phyloP scores from a whole-genome alignment of 116 monocot genomes.

The Papilionanthe hybrid region DNA sequence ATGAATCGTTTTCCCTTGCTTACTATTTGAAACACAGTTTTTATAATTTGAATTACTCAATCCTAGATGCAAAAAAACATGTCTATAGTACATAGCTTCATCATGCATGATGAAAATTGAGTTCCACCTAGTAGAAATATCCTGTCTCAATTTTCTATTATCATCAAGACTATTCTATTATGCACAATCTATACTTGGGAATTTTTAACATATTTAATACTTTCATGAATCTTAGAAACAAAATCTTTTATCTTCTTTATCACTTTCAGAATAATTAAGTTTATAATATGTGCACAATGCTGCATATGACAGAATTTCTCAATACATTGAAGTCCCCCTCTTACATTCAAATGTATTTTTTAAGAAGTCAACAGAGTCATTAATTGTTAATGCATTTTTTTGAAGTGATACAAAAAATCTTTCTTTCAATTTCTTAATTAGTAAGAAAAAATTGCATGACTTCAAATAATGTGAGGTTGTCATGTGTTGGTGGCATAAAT shows the following conservation, averaged over 20 bases:
- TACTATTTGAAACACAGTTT: conserved; percentile 24
- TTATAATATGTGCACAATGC: conserved; percentile 38
- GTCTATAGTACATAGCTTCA: conserved; percentile 27
- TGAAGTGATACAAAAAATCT: background rate
- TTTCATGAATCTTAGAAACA: conserved; percentile 28
- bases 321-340: conserved; percentile 26
- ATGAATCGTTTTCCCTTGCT: conserved; percentile 33
- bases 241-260: conserved; percentile 26
- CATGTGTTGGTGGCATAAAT: conserved; percentile 10
- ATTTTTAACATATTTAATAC: conserved; percentile 42
- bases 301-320: conserved; percentile 37
- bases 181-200: conserved; percentile 27
- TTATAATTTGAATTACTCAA: conserved; percentile 37
- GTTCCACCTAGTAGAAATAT: conserved; percentile 41
- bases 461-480: background rate
- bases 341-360: conserved; percentile 2
- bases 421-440: conserved; percentile 7
- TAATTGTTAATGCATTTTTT: conserved; percentile 5
- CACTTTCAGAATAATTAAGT: conserved; percentile 28
- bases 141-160: conserved; percentile 17
- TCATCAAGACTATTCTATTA: conserved; percentile 15
- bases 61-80: conserved; percentile 22
- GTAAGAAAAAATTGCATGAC: conserved; percentile 1
- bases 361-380: background rate
- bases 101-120: conserved; percentile 43